A percentile compares a stretch with the other conserved stretches of the same genome.
phyloP scores from a whole-genome alignment of 73 alveolate genomes.

The Tetrahymena malaccensis region DNA sequence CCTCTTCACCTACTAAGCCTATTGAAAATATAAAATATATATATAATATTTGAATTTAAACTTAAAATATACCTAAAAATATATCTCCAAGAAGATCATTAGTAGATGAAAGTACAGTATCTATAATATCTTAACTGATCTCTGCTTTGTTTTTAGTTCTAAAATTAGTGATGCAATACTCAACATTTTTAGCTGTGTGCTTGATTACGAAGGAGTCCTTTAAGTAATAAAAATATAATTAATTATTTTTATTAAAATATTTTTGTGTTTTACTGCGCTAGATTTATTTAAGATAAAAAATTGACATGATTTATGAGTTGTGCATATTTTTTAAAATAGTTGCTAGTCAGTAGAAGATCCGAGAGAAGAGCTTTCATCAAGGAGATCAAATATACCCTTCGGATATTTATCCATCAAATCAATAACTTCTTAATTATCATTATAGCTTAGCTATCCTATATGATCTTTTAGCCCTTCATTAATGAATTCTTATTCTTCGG shows the following conservation, averaged over 20 bases:
- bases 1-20: slow-evolving; percentile 56
- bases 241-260: slow-evolving; percentile 13
- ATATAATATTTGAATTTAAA: too few relatives aligned
- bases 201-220: slow-evolving; percentile 48
- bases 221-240: neutral
- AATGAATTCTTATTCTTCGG: slow-evolving; percentile 49
- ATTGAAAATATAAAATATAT: slow-evolving; percentile 43
- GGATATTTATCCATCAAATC: slow-evolving; percentile 56
- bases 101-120: slow-evolving; percentile 1
- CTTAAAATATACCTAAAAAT: neutral
- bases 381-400: slow-evolving; percentile 25
- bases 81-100: neutral
- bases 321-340: slow-evolving; percentile 11
- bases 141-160: slow-evolving; percentile 87
- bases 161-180: slow-evolving; percentile 67
- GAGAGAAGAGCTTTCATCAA: slow-evolving; percentile 22
- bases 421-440: slow-evolving; percentile 46
- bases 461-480: slow-evolving; percentile 34
- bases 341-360: slow-evolving; percentile 17
- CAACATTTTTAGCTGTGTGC: slow-evolving; percentile 84
- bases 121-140: slow-evolving; percentile 24
- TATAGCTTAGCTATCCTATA: slow-evolving; percentile 20
- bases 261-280: neutral
- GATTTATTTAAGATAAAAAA: slow-evolving; percentile 3
- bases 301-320: slow-evolving; percentile 12